Conservation (phyloP, 1,284 basidiomycete species). For the Malassezia brasiliensis region DNA sequence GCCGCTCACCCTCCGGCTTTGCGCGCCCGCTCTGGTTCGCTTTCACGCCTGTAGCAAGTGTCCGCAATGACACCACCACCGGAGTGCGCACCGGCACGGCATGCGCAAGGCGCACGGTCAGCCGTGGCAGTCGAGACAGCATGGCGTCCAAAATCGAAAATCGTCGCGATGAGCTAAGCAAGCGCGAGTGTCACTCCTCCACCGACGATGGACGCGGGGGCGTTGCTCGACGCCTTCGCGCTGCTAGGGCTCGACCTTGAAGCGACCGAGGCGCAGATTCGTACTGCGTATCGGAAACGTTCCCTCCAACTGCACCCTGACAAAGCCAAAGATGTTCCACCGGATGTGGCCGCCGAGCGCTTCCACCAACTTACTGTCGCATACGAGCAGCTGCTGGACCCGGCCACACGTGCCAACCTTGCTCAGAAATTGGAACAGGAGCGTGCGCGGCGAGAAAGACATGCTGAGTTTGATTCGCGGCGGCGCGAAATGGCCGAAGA, state of each 20-base stretch:
- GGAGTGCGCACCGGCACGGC: neutral
- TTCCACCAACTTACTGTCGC: constrained; percentile 80
- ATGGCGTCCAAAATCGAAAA: neutral
- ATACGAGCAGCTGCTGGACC: constrained; percentile 73
- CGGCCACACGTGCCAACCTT: constrained; percentile 67
- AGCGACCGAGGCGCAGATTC: constrained; percentile 70
- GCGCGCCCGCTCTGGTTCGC: neutral
- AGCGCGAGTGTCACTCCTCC: neutral
- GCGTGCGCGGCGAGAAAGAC: constrained; percentile 62
- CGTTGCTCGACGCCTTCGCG: constrained; percentile 10
- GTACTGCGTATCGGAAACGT: constrained; percentile 57
- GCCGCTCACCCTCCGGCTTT: neutral
- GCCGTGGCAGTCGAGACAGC: neutral
- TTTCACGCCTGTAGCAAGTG: too few species aligned
- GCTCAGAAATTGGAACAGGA: constrained; percentile 68
- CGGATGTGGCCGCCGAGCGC: constrained; percentile 56
- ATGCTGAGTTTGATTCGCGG: constrained; percentile 66
- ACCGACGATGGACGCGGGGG: neutral
- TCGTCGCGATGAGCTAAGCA: neutral
- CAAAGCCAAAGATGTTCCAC: constrained; percentile 38
- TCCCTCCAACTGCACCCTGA: constrained; percentile 39
- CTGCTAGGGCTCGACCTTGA: constrained; percentile 58
- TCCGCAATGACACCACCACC: neutral
- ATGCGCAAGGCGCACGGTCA: neutral
- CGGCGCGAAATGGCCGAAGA: constrained; percentile 71